phyloP scores from a whole-genome alignment of 2,329 filamentous ascomycete species.

The Periglandula ipomoeae region DNA sequence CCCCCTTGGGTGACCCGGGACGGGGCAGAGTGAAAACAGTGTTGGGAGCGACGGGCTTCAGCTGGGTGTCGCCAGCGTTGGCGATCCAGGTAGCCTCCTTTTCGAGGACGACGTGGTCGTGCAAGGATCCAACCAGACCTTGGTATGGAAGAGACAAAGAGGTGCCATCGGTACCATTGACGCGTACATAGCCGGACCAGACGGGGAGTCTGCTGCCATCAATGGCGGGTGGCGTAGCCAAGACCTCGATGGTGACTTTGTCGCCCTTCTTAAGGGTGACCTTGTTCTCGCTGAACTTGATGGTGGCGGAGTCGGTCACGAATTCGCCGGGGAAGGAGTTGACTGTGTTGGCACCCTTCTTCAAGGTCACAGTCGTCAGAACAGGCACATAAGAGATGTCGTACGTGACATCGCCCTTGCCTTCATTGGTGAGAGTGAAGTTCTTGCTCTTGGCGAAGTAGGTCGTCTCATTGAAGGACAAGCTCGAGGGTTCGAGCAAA shows the following conservation, averaged over 20 bases:
- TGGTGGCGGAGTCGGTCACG: slow-evolving; percentile 27
- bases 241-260: slow-evolving; percentile 2
- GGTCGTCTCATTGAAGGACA: slow-evolving; percentile 56
- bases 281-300: slow-evolving; percentile 31
- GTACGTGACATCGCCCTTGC: slow-evolving; percentile 40
- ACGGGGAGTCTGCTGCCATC: slow-evolving; percentile 4
- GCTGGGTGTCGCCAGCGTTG: slow-evolving; percentile 15
- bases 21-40: slow-evolving; percentile 5
- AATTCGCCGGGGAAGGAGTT: slow-evolving; percentile 36
- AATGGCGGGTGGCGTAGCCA: slow-evolving; percentile 4
- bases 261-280: slow-evolving; percentile 27
- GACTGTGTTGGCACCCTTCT: slow-evolving; percentile 24
- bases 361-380: slow-evolving; percentile 42
- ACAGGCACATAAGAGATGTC: slow-evolving; percentile 39
- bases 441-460: slow-evolving; percentile 38
- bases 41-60: slow-evolving; percentile 15
- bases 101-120: slow-evolving; percentile 26
- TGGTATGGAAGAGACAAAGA: slow-evolving; percentile 25
- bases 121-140: slow-evolving; percentile 20
- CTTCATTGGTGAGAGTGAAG: slow-evolving; percentile 48
- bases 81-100: slow-evolving; percentile 22
- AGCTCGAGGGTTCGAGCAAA: slow-evolving; percentile 41
- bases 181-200: slow-evolving; percentile 8
- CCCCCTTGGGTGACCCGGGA: slow-evolving; percentile 8
- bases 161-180: slow-evolving; percentile 17